Percentiles rank a stretch among this genome's conserved stretches.
These are phyloP conservation scores for Tritrichomonas musculus DNA, from an alignment of 208 protist species.

Conservation along the genomic window DNA sequence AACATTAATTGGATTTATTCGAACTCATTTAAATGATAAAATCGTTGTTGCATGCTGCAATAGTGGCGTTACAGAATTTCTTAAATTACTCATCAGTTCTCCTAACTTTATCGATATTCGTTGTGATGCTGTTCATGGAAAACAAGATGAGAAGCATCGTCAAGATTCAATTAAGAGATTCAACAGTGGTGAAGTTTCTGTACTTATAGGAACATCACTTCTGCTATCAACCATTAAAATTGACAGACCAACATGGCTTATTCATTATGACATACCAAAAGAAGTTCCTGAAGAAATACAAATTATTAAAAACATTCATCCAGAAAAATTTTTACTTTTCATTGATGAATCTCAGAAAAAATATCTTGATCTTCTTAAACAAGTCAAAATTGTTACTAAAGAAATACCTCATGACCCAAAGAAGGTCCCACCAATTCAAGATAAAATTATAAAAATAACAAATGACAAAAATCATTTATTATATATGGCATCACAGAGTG, in stretches of 20 bases:
- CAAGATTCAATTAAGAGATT: neutral
- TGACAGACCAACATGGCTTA: neutral
- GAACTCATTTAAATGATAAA: neutral
- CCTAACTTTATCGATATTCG: neutral
- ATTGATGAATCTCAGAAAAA: neutral
- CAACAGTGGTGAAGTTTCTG: neutral
- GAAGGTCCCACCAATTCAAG: neutral
- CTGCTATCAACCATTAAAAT: neutral
- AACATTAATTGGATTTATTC: neutral
- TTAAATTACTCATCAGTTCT: neutral
- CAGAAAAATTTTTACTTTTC: conserved; percentile 8
- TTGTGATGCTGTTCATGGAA: neutral
- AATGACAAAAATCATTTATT: neutral
- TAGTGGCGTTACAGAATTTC: neutral
- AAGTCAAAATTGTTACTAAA: neutral
- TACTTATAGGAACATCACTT: neutral
- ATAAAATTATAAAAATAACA: neutral
- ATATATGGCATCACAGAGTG: neutral
- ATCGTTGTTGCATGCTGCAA: neutral
- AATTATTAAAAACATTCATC: neutral
- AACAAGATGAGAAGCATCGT: neutral
- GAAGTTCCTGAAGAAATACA: neutral
- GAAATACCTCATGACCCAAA: neutral
- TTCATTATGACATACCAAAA: neutral
- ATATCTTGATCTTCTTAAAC: neutral